Evolutionary conservation across 202 grass and related monocot genomes (phyloP), one percentile per base, ranked within the genome.

Genomic region (Hordeum pubiflorum): DNA sequence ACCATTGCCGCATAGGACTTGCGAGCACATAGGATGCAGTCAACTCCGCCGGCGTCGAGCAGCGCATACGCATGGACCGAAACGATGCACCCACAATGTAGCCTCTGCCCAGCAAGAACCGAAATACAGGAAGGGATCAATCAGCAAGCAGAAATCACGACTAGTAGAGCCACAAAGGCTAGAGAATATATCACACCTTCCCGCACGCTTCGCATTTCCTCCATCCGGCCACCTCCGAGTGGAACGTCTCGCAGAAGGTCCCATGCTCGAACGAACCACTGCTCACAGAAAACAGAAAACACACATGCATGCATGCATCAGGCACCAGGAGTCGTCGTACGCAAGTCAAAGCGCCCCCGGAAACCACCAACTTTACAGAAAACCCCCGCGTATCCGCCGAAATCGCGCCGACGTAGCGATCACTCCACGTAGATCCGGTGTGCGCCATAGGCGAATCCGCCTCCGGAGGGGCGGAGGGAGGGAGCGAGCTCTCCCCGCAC

Each of bases 11-110:
- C 37, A 63, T 87, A 60, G 27, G 85, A 84, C 74, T 90, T 99
- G 59, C 90, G 90, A 55, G 92, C 80, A 63, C 96, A 99, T 48
- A 90, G 58, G 76, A 84, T 31, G 38, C 96, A 96, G 10, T 99
- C 96, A 34, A 93, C 77, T 64, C 95, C 95, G 17, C 95, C 95
- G 14, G 88, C 84, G n/a, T 98, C 95, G 13, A 94, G 92, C 71
- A 94, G 88, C 33, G 80, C 73, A 58, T 89, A 95, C 73, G 83
- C 80, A 67, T 87, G 82, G 75, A 84, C 64, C 7, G 92, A 98
- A 52, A 94, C 95, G 57, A 98, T 91, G 70, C 95, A 98, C 77
- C 95, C 95, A 67, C 95, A 98, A 86, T 98, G 95, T 66, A 95
- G 76, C 78, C 77, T 84, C 95, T 95, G 90, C 68, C 32, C 55